A percentile compares a stretch with the other conserved stretches of the same genome.
phyloP scores from a whole-genome alignment of 495 filamentous ascomycete genomes.

The Xylaria scruposa region DNA sequence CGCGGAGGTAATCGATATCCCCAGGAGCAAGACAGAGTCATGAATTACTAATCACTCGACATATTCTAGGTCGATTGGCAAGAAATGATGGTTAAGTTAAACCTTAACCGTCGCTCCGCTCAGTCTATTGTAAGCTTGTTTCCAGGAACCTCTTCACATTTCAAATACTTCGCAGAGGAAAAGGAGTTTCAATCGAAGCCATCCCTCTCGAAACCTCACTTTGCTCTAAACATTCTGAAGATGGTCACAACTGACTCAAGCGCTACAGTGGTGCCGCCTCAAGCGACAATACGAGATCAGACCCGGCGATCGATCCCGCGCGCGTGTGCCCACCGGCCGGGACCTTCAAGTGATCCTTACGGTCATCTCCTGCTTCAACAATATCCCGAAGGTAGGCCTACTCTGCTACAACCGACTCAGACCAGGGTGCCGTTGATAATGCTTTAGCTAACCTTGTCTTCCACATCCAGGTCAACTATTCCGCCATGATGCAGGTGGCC shows the following conservation, averaged over 20 bases:
- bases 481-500: background rate
- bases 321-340: background rate
- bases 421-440: background rate
- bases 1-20: background rate
- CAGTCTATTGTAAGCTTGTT: background rate
- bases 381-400: background rate
- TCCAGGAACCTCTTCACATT: background rate
- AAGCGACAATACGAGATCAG: background rate
- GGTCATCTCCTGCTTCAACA: background rate
- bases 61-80: background rate
- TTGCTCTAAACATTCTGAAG: background rate
- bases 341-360: background rate
- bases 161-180: background rate
- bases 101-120: accelerated
- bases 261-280: background rate
- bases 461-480: background rate
- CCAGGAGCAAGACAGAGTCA: background rate
- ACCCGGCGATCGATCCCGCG: background rate
- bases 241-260: background rate
- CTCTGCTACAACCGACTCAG: background rate
- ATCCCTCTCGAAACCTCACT: background rate
- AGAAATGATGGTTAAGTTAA: background rate
- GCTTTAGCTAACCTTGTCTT: background rate
- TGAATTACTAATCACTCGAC: background rate
- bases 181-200: background rate